These are phyloP conservation scores for Helicocarpus griseus DNA, from an alignment of 2,329 filamentous ascomycete species.

Conservation along the genomic window DNA sequence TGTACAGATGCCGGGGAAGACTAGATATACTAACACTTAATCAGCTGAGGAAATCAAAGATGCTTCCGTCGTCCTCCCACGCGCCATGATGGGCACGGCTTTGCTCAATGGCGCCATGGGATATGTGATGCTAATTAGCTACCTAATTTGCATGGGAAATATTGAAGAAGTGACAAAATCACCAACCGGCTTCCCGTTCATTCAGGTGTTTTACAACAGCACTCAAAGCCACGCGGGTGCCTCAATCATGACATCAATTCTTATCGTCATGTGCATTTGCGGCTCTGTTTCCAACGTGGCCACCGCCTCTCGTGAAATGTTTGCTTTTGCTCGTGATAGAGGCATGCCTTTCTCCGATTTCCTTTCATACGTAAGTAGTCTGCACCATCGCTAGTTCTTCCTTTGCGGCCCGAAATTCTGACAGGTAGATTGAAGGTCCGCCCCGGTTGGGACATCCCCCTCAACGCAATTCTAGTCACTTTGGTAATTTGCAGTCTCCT, in stretches of 20 bases:
- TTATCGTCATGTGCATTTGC: constrained; percentile 41
- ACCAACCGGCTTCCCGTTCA: constrained; percentile 47
- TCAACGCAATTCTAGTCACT: constrained; percentile 39
- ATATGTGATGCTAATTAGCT: constrained; percentile 47
- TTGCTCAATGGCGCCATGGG: constrained; percentile 44
- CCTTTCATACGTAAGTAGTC: constrained; percentile 27
- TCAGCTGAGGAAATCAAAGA: constrained; percentile 36
- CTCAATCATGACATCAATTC: constrained; percentile 41
- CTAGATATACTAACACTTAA: too few relatives aligned
- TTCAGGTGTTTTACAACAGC: constrained; percentile 47
- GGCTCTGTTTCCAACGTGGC: constrained; percentile 46
- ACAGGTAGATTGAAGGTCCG: too few relatives aligned
- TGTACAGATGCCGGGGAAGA: too few relatives aligned
- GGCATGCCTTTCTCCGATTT: constrained; percentile 32
- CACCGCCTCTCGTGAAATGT: constrained; percentile 48
- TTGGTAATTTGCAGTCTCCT: constrained; percentile 36
- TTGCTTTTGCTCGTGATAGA: constrained; percentile 42
- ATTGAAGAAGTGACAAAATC: constrained; percentile 35
- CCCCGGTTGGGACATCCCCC: constrained; percentile 33
- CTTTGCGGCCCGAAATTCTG: too few relatives aligned
- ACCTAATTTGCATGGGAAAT: constrained; percentile 46
- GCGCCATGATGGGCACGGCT: constrained; percentile 41
- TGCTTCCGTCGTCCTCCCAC: constrained; percentile 42
- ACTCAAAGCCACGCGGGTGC: constrained; percentile 41
- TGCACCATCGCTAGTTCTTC: not conserved